Base-by-base conservation (phyloP, 306 rosid genomes). In the Potentilla sterilis region DNA sequence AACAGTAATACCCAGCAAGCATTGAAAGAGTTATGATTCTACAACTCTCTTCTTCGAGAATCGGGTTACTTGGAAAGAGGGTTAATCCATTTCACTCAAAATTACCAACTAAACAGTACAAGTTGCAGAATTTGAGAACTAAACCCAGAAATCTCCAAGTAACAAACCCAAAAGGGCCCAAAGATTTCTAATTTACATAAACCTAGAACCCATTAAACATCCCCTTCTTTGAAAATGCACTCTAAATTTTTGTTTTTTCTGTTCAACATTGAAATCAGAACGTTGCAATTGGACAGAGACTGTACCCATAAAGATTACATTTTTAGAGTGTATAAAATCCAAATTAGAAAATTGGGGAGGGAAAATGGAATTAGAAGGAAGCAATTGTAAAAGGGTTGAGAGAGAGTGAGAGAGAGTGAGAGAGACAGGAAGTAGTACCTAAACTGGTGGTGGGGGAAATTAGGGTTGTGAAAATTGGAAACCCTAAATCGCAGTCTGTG, bases 401-500 rank as follows among this genome's bases (percentile, higher is more conserved):
- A 19, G 14, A 70, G 61, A 18, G 54, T 13, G 51, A 44, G 47
- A 48, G 55, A 16, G 57, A 51, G 57, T 21, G 32, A 55, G 34
- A 47, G 34, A 57, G 63, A 21, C 5, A 57, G 28, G 1, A 1
- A 62, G 12, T 19, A 55, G 77, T 59, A 73, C 77, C 77, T 59
- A 13, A 18, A 32, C 9, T 38, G n/a, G 34, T 43, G 37, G 11
- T 18, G 19, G n/a, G 44, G 58, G 34, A 11, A 73, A 57, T 42
- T 42, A 24, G 64, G 54, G 67, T 24, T 22, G 40, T 28, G 54
- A 41, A 24, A 21, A 2, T 73, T n/a, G 28, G 76, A 15, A 72
- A 44, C 77, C 77, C 70, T 74, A 74, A 74, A 5, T 74, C 70
- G 46, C 44, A 46, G 51, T 47, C 19, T 7, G 59, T 16, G 24